Conservation (phyloP, 306 rosid species). For the Cicer bijugum region DNA sequence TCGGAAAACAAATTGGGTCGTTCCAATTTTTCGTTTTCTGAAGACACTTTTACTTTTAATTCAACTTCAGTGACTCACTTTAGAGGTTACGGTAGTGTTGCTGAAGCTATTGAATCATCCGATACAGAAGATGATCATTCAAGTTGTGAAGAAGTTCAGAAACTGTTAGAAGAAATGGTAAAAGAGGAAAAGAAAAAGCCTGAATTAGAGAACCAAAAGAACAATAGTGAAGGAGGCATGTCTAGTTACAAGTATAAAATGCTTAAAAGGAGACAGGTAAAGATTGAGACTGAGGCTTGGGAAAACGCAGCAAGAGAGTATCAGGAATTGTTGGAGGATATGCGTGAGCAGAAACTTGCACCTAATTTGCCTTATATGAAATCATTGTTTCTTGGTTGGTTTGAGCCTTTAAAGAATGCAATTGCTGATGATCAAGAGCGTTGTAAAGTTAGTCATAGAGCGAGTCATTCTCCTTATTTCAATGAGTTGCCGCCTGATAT, state of each 20-base stretch:
- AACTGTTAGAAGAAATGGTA: conserved; percentile 50
- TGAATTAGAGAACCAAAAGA: conserved; percentile 51
- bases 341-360: conserved; percentile 90
- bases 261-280: conserved; percentile 73
- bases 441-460: conserved; percentile 39
- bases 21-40: conserved; percentile 44
- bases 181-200: conserved; percentile 49
- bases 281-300: conserved; percentile 95
- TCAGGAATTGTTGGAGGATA: conserved; percentile 73
- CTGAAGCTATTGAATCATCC: conserved; percentile 70
- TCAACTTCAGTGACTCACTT: conserved; percentile 18
- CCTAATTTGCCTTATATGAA: conserved; percentile 91
- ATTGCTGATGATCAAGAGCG: conserved; percentile 64
- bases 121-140: conserved; percentile 71
- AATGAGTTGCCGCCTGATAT: conserved; percentile 68
- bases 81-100: conserved; percentile 62
- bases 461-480: conserved; percentile 59
- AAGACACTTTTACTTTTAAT: conserved; percentile 40
- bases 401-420: conserved; percentile 78
- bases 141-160: conserved; percentile 65
- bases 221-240: conserved; percentile 43
- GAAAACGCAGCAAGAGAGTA: conserved; percentile 85
- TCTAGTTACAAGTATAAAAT: conserved; percentile 48
- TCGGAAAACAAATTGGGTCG: conserved; percentile 44
- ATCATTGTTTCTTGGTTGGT: conserved; percentile 93